Percentiles rank a stretch among this genome's conserved stretches.
These are phyloP conservation scores for Trichoderma asperelloides DNA, from an alignment of 495 filamentous ascomycete genomes.

Conservation along the genomic window DNA sequence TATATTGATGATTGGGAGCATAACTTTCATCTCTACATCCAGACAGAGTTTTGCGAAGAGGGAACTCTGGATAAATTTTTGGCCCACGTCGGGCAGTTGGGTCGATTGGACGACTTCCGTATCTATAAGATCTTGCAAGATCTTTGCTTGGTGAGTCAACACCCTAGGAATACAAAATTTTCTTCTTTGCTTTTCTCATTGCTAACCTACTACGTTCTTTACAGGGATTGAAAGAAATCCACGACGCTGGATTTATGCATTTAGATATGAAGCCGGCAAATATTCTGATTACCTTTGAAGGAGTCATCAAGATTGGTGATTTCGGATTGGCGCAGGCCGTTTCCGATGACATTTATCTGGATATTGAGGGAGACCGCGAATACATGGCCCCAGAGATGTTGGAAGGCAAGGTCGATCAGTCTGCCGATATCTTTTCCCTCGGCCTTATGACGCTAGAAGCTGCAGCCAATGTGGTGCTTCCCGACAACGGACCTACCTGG, in stretches of 20 bases:
- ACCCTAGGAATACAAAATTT: not conserved
- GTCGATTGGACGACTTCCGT: slow-evolving; percentile 87
- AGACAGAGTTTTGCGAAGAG: slow-evolving; percentile 92
- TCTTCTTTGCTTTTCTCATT: not conserved
- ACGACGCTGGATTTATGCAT: slow-evolving; percentile 81
- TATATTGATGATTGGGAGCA: slow-evolving; percentile 81
- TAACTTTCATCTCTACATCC: slow-evolving; percentile 75
- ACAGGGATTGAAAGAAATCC: slow-evolving; percentile 80
- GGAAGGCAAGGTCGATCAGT: slow-evolving; percentile 73
- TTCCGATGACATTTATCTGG: slow-evolving; percentile 66
- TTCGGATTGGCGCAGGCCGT: slow-evolving; percentile 84
- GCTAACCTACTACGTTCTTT: slow-evolving; percentile 21
- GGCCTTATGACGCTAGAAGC: slow-evolving; percentile 91
- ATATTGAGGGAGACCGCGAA: slow-evolving; percentile 89
- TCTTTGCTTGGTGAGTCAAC: slow-evolving; percentile 55
- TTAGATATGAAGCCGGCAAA: slow-evolving; percentile 95
- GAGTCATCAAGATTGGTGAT: slow-evolving; percentile 87
- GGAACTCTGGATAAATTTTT: slow-evolving; percentile 83
- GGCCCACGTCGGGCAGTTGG: slow-evolving; percentile 64
- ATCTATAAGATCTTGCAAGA: slow-evolving; percentile 97
- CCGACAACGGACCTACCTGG: slow-evolving; percentile 87
- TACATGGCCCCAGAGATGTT: slow-evolving; percentile 93
- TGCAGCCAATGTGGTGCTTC: slow-evolving; percentile 81
- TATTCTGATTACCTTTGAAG: slow-evolving; percentile 82
- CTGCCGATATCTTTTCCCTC: slow-evolving; percentile 86